Evolutionary conservation across 176 grass and related monocot genomes (phyloP).

Genomic region (Thinopyrum elongatum): DNA sequence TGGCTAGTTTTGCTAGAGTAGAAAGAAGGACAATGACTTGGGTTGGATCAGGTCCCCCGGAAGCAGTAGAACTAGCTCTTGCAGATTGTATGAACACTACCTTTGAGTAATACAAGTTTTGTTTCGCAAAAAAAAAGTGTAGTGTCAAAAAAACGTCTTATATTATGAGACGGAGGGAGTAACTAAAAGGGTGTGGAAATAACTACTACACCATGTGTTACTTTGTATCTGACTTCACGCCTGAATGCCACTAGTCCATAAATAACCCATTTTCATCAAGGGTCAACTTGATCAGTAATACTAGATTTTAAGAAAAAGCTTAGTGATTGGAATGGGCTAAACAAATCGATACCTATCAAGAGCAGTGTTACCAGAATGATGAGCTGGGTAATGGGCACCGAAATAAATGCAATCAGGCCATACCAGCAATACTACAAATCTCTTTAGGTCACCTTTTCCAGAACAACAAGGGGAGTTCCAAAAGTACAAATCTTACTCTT

Average conservation of each 20-base stretch:
- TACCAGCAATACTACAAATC: not conserved
- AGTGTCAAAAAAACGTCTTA: not conserved
- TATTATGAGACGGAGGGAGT: too few species aligned
- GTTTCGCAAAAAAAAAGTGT: too few species aligned
- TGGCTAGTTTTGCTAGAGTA: too few species aligned
- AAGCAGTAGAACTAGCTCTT: too few species aligned
- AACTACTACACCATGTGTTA: not conserved
- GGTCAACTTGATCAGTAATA: not conserved
- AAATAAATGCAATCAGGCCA: not conserved
- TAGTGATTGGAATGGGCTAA: not conserved
- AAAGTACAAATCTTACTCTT: not conserved
- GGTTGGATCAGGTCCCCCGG: too few species aligned
- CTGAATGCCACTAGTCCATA: not conserved
- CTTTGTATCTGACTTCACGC: not conserved
- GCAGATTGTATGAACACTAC: too few species aligned
- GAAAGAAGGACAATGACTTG: too few species aligned
- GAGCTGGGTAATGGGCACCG: not conserved
- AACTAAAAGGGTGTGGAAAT: too few species aligned
- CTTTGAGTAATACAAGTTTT: too few species aligned
- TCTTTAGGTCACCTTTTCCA: not conserved
- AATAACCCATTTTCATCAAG: not conserved
- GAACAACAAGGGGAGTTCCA: not conserved
- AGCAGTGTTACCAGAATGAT: not conserved
- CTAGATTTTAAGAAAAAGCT: not conserved
- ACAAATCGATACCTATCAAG: not conserved